phyloP scores from a whole-genome alignment of 1,284 basidiomycete genomes.

The Takashimella koratensis region DNA sequence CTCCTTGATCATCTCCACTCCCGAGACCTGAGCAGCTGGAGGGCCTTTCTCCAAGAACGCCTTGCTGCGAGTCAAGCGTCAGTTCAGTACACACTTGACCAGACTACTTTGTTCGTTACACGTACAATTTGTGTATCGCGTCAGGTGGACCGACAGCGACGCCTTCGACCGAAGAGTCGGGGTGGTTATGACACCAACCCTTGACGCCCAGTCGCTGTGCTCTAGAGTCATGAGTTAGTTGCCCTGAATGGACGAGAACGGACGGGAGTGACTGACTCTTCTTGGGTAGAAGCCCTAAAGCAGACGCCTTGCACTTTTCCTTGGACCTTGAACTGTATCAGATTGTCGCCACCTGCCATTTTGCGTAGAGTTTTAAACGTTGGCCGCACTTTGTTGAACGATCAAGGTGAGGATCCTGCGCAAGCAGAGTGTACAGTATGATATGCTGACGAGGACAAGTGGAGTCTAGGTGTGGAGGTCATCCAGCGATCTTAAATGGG shows the following conservation, averaged over 20 bases:
- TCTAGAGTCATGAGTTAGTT: slow-evolving; percentile 14
- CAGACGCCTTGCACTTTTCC: slow-evolving; percentile 30
- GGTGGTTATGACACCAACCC: slow-evolving; percentile 44
- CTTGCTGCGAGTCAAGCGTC: slow-evolving; percentile 15
- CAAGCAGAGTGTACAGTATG: too few relatives aligned
- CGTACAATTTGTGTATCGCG: slow-evolving; percentile 39
- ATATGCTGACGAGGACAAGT: too few relatives aligned
- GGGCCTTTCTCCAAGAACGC: slow-evolving; percentile 33
- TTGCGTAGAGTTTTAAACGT: too few relatives aligned
- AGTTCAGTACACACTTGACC: background rate
- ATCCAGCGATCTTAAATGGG: too few relatives aligned
- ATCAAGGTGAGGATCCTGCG: too few relatives aligned
- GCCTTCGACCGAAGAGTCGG: slow-evolving; percentile 44
- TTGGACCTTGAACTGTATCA: background rate
- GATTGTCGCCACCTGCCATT: too few relatives aligned
- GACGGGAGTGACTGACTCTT: slow-evolving; percentile 25
- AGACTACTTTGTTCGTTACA: background rate
- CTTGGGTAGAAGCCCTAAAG: slow-evolving; percentile 38
- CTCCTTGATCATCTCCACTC: slow-evolving; percentile 34
- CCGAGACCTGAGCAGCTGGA: slow-evolving; percentile 29
- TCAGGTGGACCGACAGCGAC: slow-evolving; percentile 34
- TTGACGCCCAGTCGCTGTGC: slow-evolving; percentile 33
- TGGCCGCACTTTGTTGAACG: too few relatives aligned
- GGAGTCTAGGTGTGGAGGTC: too few relatives aligned
- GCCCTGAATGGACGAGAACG: background rate